A percentile compares a stretch with the other conserved stretches of the same genome.
Evolutionary conservation across 2,329 filamentous ascomycete species (phyloP).

Genomic region (Colletotrichum tanaceti): DNA sequence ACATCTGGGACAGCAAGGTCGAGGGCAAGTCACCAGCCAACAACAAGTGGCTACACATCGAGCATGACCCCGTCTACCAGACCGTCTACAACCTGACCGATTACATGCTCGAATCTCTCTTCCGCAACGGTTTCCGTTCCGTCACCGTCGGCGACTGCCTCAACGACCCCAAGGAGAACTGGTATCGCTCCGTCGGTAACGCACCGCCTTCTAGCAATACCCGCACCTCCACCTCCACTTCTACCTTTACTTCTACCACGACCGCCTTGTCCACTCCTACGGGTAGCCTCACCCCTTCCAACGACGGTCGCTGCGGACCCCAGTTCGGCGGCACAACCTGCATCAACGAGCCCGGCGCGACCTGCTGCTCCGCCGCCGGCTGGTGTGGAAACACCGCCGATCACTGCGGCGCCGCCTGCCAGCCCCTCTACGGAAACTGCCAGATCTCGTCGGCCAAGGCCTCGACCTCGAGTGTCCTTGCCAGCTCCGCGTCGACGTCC

Average conservation of each 20-base stretch:
- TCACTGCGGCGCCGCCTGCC: constrained; percentile 55
- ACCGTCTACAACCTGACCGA: constrained; percentile 54
- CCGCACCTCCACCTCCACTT: constrained; percentile 8
- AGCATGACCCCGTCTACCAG: constrained; percentile 57
- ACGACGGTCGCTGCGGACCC: constrained; percentile 47
- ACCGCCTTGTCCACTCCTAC: constrained; percentile 28
- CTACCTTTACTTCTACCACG: constrained; percentile 13
- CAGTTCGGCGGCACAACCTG: constrained; percentile 44
- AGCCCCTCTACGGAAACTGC: constrained; percentile 47
- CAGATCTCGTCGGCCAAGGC: constrained; percentile 7
- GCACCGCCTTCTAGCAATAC: constrained; percentile 14
- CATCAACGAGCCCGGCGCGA: constrained; percentile 38
- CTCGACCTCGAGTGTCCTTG: constrained; percentile 4
- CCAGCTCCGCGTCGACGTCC: background rate
- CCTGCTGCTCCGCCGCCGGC: constrained; percentile 48
- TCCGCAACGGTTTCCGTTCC: constrained; percentile 52
- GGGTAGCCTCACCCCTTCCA: constrained; percentile 35
- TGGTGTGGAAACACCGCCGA: constrained; percentile 55
- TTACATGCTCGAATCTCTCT: constrained; percentile 52
- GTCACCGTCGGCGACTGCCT: constrained; percentile 67
- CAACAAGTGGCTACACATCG: constrained; percentile 43
- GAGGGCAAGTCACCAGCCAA: constrained; percentile 46
- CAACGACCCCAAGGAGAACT: constrained; percentile 61
- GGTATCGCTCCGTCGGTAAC: constrained; percentile 59
- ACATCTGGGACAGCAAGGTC: constrained; percentile 52